Evolutionary conservation across 306 rosid genomes (phyloP).

Genomic region (Cicer judaicum): DNA sequence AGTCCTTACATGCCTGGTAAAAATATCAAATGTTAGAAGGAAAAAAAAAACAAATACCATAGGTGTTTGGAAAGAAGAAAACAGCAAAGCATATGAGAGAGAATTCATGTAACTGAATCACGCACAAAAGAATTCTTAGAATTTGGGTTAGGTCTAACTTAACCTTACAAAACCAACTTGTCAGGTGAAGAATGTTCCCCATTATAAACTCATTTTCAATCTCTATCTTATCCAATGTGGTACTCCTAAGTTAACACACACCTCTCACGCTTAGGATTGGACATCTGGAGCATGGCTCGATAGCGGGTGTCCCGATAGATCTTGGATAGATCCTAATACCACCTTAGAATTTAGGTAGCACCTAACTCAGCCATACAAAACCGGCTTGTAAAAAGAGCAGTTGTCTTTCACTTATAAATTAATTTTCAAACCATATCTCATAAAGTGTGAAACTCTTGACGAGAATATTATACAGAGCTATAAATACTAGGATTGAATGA

Average conservation of each 20-base stretch:
- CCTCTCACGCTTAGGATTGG: background rate
- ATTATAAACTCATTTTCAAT: background rate
- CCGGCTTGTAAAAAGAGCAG: background rate
- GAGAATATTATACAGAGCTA: background rate
- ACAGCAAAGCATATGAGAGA: background rate
- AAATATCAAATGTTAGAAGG: background rate
- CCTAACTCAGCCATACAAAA: background rate
- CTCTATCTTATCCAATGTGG: background rate
- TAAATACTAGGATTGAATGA: background rate
- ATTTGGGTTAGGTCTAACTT: background rate
- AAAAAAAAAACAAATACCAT: constrained; percentile 10
- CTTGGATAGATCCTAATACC: background rate
- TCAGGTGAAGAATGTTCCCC: background rate
- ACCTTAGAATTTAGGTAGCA: background rate
- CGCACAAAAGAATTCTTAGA: background rate
- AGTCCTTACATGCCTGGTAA: constrained; percentile 82
- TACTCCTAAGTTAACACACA: background rate
- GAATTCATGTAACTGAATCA: background rate
- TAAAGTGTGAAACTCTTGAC: background rate
- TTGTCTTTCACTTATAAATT: background rate
- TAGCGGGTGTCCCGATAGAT: background rate
- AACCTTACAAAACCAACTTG: background rate
- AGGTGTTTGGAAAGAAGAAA: background rate
- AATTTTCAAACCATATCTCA: background rate
- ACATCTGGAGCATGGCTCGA: background rate